Percentiles rank a stretch among this genome's conserved stretches.
These are phyloP conservation scores for Pneumocystis carinii DNA, from an alignment of 1,139 yeast species.

Conservation along the genomic window DNA sequence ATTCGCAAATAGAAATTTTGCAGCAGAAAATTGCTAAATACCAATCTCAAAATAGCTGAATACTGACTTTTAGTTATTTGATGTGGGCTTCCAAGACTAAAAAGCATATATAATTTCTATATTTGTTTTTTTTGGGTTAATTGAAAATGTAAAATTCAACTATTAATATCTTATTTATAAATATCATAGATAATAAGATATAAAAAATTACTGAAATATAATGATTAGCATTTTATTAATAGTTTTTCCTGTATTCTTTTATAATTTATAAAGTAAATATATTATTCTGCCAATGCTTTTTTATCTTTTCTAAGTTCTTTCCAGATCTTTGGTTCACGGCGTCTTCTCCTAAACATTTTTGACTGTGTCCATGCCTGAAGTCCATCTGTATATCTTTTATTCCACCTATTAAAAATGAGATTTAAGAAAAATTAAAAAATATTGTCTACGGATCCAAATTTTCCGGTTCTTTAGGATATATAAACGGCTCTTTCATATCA, in stretches of 20 bases:
- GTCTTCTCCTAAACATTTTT: background rate
- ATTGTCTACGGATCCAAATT: slow-evolving; percentile 3
- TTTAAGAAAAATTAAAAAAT: background rate
- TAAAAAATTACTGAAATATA: background rate
- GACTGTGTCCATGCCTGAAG: background rate
- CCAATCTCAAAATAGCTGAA: background rate
- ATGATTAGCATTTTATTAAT: too few relatives aligned
- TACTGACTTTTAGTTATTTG: background rate
- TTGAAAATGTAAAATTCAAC: too few relatives aligned
- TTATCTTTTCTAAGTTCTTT: background rate
- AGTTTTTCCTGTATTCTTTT: background rate
- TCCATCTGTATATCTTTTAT: background rate
- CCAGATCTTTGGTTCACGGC: background rate
- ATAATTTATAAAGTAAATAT: background rate
- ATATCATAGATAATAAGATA: too few relatives aligned
- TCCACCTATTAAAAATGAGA: background rate
- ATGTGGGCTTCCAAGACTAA: background rate
- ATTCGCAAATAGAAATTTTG: background rate
- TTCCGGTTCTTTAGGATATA: slow-evolving; percentile 15
- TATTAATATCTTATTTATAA: too few relatives aligned
- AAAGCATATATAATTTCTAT: too few relatives aligned
- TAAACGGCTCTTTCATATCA: slow-evolving; percentile 19
- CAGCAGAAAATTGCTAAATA: background rate
- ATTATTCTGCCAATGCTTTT: background rate
- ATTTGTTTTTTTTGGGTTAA: too few relatives aligned